phyloP scores from a whole-genome alignment of 768 basidiomycete genomes.

The Panus rudis region DNA sequence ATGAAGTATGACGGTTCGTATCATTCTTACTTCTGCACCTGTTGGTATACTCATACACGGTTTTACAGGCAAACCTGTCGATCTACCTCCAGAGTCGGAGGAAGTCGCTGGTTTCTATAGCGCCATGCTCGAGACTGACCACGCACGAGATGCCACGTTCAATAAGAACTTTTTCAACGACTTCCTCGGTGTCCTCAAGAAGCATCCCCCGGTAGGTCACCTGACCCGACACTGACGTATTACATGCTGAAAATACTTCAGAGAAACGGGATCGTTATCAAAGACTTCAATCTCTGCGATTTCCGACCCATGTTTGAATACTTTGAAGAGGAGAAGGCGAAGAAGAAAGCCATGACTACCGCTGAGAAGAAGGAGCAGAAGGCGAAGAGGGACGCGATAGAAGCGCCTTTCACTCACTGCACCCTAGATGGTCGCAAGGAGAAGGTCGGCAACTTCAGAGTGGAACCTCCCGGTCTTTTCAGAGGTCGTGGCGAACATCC shows the following conservation, averaged over 20 bases:
- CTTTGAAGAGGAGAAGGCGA: conserved; percentile 87
- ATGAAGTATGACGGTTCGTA: conserved; percentile 89
- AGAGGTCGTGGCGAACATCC: conserved; percentile 98
- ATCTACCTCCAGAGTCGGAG: conserved; percentile 80
- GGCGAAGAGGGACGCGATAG: conserved; percentile 74
- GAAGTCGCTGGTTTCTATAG: conserved; percentile 97
- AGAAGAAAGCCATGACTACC: conserved; percentile 78
- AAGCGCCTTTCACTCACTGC: conserved; percentile 80
- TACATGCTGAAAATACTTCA: conserved; percentile 19
- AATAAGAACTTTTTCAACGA: conserved; percentile 95
- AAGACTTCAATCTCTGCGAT: conserved; percentile 75
- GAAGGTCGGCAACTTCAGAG: conserved; percentile 96
- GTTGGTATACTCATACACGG: conserved; percentile 1
- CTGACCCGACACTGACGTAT: conserved; percentile 3
- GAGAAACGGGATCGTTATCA: conserved; percentile 72
- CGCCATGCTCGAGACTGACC: conserved; percentile 87
- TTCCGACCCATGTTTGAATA: conserved; percentile 93
- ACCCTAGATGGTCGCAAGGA: conserved; percentile 94
- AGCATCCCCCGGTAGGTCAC: conserved; percentile 73
- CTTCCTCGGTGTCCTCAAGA: conserved; percentile 69
- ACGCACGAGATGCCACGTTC: conserved; percentile 82
- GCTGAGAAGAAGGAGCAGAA: conserved; percentile 92
- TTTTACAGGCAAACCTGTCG: conserved; percentile 61
- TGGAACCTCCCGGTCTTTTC: conserved; percentile 98
- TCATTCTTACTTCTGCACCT: conserved; percentile 2